Percentiles rank a stretch among this genome's conserved stretches.
Evolutionary conservation across 192 early-diverging fungal species (phyloP).

Genomic region (Coemansia sp.): DNA sequence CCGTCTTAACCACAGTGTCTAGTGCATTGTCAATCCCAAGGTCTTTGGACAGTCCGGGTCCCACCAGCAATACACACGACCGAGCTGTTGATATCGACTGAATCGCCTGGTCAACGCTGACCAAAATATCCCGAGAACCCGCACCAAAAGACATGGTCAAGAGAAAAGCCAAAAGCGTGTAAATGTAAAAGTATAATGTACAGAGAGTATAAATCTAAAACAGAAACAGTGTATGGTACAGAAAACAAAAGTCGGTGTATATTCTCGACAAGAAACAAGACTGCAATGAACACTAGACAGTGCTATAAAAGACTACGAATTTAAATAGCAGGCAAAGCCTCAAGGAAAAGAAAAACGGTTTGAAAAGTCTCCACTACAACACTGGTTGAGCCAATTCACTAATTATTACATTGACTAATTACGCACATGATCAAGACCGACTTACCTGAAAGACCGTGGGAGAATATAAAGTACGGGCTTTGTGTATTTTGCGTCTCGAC

Average conservation of each 20-base stretch:
- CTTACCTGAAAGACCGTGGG: not conserved
- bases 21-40: slow-evolving; percentile 7
- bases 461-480: too few relatives aligned
- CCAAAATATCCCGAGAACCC: not conserved
- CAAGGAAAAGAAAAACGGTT: not conserved
- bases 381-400: too few relatives aligned
- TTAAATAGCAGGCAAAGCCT: slow-evolving; percentile 1
- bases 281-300: not conserved
- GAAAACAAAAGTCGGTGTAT: not conserved
- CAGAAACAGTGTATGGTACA: slow-evolving; percentile 5
- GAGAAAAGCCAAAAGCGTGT: not conserved
- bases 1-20: not conserved
- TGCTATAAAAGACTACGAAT: not conserved
- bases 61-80: slow-evolving; percentile 36
- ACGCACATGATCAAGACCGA: not conserved
- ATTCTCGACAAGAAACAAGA: not conserved
- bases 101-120: slow-evolving; percentile 1
- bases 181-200: slow-evolving; percentile 13
- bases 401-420: not conserved
- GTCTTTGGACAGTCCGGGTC: slow-evolving; percentile 4
- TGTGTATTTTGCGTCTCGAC: not conserved
- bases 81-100: slow-evolving; percentile 8
- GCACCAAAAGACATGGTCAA: slow-evolving; percentile 2
- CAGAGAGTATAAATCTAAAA: slow-evolving; percentile 6
- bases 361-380: not conserved